Evolutionary conservation across 768 basidiomycete species (phyloP), one percentile per base, ranked within the genome.

Genomic region (Phylloporus scabripes): DNA sequence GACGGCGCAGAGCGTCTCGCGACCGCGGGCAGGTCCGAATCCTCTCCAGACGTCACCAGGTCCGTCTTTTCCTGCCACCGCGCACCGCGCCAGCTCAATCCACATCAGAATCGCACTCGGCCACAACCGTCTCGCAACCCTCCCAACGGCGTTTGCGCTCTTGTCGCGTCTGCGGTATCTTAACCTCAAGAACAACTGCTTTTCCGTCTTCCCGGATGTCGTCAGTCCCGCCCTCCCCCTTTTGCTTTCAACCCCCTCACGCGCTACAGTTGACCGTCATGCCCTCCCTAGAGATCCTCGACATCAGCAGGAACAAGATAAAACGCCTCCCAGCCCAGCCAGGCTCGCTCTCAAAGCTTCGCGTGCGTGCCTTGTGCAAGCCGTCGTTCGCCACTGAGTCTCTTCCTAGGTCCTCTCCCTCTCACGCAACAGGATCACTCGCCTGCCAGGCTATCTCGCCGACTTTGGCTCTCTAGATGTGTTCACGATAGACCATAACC

Each of bases 241-340:
- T 34, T 49, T 47, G 18, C 41, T 21, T 29, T 34, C 48, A 14
- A 20, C 24, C 11, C 10, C 21, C 55, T 61, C 28, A 68, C 46
- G 18, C 17, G 28, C 29, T 38, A 11, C 57, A 95, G 93, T 74
- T 96, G 38, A 91, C 88, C 39, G 71, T 81, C 15, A 82, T 98
- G 72, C 81, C 85, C 3, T 85, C 85, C 6, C 75, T 99, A 47
- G 95, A 99, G 69, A 95, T 93, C 50, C 72, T 99, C 54, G 96
- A 99, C 66, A 78, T 99, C 37, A 93, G 91, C 55, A 83, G 89
- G 56, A 99, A 99, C 71, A 90, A 85, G 69, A 80, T 99, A 57
- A 83, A 79, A 63, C 72, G 75, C 42, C 72, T 98, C 18, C 96
- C 96, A 10, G 69, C 78, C 4, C 76, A 83, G 52, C 87, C 93